Evolutionary conservation across 2,329 filamentous ascomycete species (phyloP).

Genomic region (Colletotrichum falcatum): DNA sequence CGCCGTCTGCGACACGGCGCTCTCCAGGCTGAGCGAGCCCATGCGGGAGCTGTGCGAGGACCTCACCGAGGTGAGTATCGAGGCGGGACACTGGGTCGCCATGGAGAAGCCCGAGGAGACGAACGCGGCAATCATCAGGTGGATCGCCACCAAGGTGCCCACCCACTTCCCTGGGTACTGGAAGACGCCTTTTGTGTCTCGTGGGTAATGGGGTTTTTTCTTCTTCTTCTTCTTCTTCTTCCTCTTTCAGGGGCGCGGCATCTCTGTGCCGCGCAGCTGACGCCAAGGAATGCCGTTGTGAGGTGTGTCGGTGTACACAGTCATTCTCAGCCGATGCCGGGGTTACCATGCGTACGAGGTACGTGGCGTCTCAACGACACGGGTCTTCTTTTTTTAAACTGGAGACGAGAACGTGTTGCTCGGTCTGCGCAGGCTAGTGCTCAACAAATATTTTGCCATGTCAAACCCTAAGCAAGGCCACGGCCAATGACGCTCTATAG

Average conservation of each 20-base stretch:
- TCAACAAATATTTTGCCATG: neutral
- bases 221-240: too few relatives aligned
- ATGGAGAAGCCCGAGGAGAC: constrained; percentile 46
- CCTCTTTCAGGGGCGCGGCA: too few relatives aligned
- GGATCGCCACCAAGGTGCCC: constrained; percentile 44
- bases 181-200: constrained; percentile 31
- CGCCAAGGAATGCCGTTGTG: neutral
- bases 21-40: constrained; percentile 49
- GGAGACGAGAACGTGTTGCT: neutral
- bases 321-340: neutral
- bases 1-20: constrained; percentile 50
- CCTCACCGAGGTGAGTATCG: constrained; percentile 52
- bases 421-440: neutral
- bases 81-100: constrained; percentile 52
- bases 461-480: too few relatives aligned
- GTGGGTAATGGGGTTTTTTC: neutral
- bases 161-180: constrained; percentile 33
- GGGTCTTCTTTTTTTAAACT: too few relatives aligned
- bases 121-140: constrained; percentile 45
- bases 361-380: neutral
- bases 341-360: neutral
- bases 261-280: too few relatives aligned
- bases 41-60: constrained; percentile 52
- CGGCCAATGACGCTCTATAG: too few relatives aligned
- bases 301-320: neutral